Evolutionary conservation across 2,329 filamentous ascomycete species (phyloP), one percentile per base, ranked within the genome.

Genomic region (Cladosporium sp.): DNA sequence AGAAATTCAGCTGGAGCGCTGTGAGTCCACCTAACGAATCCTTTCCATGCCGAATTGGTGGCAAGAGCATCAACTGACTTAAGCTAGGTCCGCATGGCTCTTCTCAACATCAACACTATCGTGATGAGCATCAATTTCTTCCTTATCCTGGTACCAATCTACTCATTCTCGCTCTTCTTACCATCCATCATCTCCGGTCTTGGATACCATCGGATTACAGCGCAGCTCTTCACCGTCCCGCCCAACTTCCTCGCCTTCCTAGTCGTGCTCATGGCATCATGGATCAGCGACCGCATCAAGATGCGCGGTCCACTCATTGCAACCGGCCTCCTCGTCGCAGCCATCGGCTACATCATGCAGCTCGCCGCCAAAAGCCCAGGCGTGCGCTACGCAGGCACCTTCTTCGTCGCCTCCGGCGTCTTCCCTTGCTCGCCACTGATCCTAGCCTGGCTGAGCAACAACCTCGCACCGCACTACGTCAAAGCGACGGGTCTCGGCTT

Each of bases 81-180:
- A 14, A 1, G 7, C 4, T 60, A 63, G 59, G 61, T 67, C 31
- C 56, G 58, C 22, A 56, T 59, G 34, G 66, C 66, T 9, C 52
- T 69, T 8, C 54, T 68, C 22, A 68, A 68, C 55, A 57, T 66
- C 60, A 69, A 68, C 57, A 68, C 66, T 14, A 55, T 67, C 32
- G 40, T 61, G 38, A 64, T 68, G 58, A 60, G 58, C 35, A 43
- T 67, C 14, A 66, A 66, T 50, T 67, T 68, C 59, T 66, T 68
- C 55, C 56, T 65, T 48, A 66, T 68, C 49, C 56, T 68, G 32
- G 56, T 65, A 6, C 64, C 65, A 5, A 68, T 72, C 54, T 72
- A 72, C 67, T 73, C 62, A 53, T 77, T 64, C 64, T 74, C 63
- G 54, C 65, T 76, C n/a, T 76, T 76, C 61, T 64, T 75, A 1